These are phyloP conservation scores for Lavandula angustifolia DNA, from an alignment of 257 asterid species.

Conservation along the genomic window DNA sequence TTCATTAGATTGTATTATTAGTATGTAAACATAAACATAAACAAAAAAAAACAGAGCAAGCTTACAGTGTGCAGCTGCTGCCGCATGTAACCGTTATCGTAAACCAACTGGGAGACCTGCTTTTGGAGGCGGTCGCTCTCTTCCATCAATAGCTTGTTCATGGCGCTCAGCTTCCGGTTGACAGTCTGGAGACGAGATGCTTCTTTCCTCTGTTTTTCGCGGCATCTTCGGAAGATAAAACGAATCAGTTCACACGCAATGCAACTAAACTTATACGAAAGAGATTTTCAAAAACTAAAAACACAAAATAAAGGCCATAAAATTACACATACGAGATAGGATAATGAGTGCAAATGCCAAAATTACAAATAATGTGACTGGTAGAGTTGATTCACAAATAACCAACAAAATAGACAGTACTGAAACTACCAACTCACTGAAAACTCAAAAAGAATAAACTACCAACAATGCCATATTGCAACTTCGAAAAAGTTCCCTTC, in stretches of 20 bases:
- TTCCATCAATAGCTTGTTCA: conserved; percentile 94
- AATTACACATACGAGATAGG: too few relatives aligned
- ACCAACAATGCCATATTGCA: too few relatives aligned
- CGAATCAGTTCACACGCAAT: background rate
- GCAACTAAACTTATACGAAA: background rate
- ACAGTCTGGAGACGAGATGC: conserved; percentile 82
- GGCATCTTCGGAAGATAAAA: conserved; percentile 53
- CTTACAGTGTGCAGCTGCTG: conserved; percentile 76
- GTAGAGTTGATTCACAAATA: too few relatives aligned
- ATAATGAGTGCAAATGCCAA: background rate
- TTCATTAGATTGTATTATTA: background rate
- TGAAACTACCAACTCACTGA: too few relatives aligned
- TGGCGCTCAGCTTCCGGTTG: conserved; percentile 81
- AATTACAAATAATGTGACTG: too few relatives aligned
- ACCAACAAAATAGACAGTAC: background rate
- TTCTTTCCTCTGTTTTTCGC: conserved; percentile 92
- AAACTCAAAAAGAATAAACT: background rate
- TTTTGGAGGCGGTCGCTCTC: conserved; percentile 94
- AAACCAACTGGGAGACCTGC: conserved; percentile 87
- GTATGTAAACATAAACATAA: background rate
- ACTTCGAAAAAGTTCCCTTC: too few relatives aligned
- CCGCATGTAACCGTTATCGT: conserved; percentile 85
- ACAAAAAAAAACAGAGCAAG: background rate
- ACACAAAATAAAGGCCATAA: too few relatives aligned
- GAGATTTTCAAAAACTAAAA: too few relatives aligned